Percentiles rank a stretch among this genome's conserved stretches.
Evolutionary conservation across 176 grass and related monocot genomes (phyloP).

Genomic region (Bromus sterilis): DNA sequence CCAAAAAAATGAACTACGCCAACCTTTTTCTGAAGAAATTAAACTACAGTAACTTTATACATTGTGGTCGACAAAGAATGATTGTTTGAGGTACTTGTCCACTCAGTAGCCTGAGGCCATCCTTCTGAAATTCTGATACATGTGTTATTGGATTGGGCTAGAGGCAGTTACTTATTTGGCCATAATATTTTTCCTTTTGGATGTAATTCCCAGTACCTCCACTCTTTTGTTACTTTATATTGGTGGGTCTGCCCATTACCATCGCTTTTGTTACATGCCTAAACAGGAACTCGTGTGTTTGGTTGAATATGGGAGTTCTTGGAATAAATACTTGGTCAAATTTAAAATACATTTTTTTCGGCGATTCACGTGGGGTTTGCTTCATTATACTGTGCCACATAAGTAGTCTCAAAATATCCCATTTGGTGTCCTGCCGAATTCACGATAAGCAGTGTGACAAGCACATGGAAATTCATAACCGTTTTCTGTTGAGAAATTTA

Average conservation of each 20-base stretch:
- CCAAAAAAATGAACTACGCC: not conserved
- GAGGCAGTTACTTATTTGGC: not conserved
- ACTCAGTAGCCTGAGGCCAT: not conserved
- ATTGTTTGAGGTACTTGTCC: not conserved
- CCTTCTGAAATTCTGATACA: conserved; percentile 12
- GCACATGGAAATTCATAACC: not conserved
- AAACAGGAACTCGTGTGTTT: not conserved
- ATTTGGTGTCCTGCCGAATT: not conserved
- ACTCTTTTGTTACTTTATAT: not conserved
- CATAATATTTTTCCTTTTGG: not conserved
- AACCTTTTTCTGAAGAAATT: not conserved
- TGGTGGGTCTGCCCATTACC: not conserved
- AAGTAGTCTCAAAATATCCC: not conserved
- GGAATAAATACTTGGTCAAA: not conserved
- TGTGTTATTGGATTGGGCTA: conserved; percentile 5
- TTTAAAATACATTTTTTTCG: not conserved
- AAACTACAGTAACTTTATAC: not conserved
- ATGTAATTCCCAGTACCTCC: not conserved
- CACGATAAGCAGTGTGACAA: not conserved
- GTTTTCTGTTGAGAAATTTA: not conserved
- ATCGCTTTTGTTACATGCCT: not conserved
- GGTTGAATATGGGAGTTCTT: not conserved
- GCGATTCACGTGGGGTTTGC: not conserved
- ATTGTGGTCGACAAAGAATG: not conserved
- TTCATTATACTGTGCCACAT: not conserved